Percentiles rank a stretch among this genome's conserved stretches.
These are phyloP conservation scores for Cytospora paraplurivora DNA, from an alignment of 2,329 filamentous ascomycete genomes.

Conservation along the genomic window DNA sequence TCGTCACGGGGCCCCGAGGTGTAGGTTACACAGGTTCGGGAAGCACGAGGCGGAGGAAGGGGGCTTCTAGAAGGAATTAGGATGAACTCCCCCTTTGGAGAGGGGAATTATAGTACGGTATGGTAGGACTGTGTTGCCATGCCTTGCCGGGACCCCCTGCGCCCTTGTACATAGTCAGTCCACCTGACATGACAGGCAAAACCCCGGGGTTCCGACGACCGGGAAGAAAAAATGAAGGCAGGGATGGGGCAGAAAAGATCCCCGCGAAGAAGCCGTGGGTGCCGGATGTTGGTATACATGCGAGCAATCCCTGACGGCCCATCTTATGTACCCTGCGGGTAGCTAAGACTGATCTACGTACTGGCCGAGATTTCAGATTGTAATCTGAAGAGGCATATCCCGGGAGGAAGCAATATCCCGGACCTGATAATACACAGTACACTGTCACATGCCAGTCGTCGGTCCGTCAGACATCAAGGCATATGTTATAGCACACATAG, in stretches of 20 bases:
- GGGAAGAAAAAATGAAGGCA: too few relatives aligned
- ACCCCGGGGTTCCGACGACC: too few relatives aligned
- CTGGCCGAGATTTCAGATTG: conserved; percentile 8
- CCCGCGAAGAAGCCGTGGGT: too few relatives aligned
- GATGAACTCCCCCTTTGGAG: background rate
- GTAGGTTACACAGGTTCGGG: conserved; percentile 4
- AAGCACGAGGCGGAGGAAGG: conserved; percentile 3
- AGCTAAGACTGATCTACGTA: conserved; percentile 10
- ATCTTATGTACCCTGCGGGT: background rate
- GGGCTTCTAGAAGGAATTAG: background rate
- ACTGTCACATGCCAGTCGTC: background rate
- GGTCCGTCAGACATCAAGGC: background rate
- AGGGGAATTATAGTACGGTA: background rate
- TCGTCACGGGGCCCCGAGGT: background rate
- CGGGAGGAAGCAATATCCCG: background rate
- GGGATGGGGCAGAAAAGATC: too few relatives aligned
- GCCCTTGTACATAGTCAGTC: too few relatives aligned
- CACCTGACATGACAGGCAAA: too few relatives aligned
- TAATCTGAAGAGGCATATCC: background rate
- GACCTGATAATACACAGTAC: background rate
- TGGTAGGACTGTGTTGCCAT: too few relatives aligned
- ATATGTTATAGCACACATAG: background rate
- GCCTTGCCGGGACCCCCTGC: too few relatives aligned
- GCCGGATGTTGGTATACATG: too few relatives aligned
- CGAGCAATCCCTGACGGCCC: background rate